These are phyloP conservation scores for Eucalyptus shirleyi DNA, from an alignment of 345 rosid genomes.

Conservation along the genomic window DNA sequence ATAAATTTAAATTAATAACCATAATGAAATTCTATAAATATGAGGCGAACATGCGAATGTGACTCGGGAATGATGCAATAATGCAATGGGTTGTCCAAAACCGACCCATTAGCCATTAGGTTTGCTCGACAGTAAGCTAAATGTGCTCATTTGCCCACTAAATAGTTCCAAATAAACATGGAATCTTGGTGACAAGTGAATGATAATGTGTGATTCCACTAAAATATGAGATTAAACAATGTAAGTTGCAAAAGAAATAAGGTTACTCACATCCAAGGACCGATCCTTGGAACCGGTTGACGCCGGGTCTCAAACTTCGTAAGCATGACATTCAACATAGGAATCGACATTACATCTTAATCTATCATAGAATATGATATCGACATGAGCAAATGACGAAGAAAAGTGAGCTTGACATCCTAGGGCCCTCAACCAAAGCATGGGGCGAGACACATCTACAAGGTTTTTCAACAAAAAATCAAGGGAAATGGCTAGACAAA, in stretches of 20 bases:
- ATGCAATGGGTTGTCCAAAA: not conserved
- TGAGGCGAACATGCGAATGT: too few relatives aligned
- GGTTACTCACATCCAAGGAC: too few relatives aligned
- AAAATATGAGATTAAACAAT: too few relatives aligned
- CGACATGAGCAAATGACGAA: too few relatives aligned
- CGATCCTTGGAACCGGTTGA: too few relatives aligned
- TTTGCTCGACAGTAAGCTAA: rapidly evolving
- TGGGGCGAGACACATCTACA: not conserved
- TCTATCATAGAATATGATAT: too few relatives aligned
- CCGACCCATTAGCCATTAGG: not conserved
- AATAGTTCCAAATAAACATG: not conserved
- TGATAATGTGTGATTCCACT: too few relatives aligned
- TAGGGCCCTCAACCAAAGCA: not conserved
- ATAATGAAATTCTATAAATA: not conserved
- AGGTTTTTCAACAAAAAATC: not conserved
- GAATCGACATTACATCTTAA: too few relatives aligned
- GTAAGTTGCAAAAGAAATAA: too few relatives aligned
- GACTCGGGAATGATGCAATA: not conserved
- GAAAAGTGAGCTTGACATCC: not conserved
- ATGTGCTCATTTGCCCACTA: not conserved
- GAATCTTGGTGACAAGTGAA: too few relatives aligned
- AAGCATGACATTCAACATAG: too few relatives aligned
- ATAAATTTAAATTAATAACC: not conserved
- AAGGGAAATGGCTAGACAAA: not conserved
- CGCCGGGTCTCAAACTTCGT: too few relatives aligned